A percentile compares a stretch with the other conserved stretches of the same genome.
phyloP scores from a whole-genome alignment of 768 basidiomycete genomes.

The Dictyophora rubrovolvata region DNA sequence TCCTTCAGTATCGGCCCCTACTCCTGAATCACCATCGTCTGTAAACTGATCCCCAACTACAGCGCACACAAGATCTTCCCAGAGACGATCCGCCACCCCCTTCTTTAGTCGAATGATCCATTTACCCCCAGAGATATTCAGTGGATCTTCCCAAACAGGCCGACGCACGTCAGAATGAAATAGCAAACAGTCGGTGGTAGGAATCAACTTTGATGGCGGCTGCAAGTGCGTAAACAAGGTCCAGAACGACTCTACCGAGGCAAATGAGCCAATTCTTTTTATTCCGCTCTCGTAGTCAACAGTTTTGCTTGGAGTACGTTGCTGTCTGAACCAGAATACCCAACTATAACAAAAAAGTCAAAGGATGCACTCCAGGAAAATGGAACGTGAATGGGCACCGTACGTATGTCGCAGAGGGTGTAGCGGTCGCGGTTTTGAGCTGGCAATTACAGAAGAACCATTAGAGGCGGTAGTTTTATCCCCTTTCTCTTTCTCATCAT shows the following conservation, averaged over 20 bases:
- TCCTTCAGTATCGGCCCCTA: slow-evolving; percentile 33
- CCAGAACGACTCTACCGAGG: slow-evolving; percentile 94
- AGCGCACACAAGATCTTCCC: slow-evolving; percentile 84
- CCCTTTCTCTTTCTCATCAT: slow-evolving; percentile 30
- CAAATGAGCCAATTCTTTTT: slow-evolving; percentile 82
- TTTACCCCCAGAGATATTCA: slow-evolving; percentile 81
- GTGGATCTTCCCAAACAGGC: slow-evolving; percentile 94
- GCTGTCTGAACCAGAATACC: slow-evolving; percentile 89
- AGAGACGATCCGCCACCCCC: slow-evolving; percentile 80
- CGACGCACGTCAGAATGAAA: slow-evolving; percentile 79
- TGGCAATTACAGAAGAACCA: slow-evolving; percentile 26
- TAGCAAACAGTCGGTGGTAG: slow-evolving; percentile 90
- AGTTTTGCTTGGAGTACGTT: slow-evolving; percentile 83
- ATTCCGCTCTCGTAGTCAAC: slow-evolving; percentile 94
- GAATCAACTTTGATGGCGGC: slow-evolving; percentile 70
- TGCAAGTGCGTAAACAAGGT: slow-evolving; percentile 86
- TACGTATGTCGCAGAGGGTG: slow-evolving; percentile 84
- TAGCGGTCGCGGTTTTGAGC: slow-evolving; percentile 27
- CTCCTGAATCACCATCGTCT: slow-evolving; percentile 23
- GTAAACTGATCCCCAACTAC: slow-evolving; percentile 88
- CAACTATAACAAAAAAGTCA: slow-evolving; percentile 39
- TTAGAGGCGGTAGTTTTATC: slow-evolving; percentile 29
- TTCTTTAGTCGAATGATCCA: slow-evolving; percentile 93
- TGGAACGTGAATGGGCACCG: slow-evolving; percentile 43
- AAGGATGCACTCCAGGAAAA: neutral